These are phyloP conservation scores for Kwoniella botswanensis DNA, from an alignment of 768 basidiomycete genomes.

Conservation along the genomic window DNA sequence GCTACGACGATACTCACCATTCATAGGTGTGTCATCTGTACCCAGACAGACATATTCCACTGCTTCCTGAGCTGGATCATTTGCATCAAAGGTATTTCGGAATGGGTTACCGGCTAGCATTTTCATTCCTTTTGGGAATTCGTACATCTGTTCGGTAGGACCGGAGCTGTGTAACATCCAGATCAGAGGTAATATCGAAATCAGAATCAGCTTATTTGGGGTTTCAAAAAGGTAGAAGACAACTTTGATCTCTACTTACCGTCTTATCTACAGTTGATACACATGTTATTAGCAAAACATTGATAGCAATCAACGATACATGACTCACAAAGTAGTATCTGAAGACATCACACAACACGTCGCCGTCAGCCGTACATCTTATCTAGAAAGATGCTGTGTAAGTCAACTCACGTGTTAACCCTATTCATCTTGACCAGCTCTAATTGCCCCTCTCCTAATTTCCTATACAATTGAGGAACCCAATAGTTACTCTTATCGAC, in stretches of 20 bases:
- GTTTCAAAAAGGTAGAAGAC: too few relatives aligned
- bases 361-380: background rate
- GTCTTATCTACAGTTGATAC: slow-evolving; percentile 13
- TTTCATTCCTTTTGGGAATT: slow-evolving; percentile 45
- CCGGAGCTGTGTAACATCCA: slow-evolving; percentile 12
- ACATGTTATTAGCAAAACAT: background rate
- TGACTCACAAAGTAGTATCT: slow-evolving; percentile 24
- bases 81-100: slow-evolving; percentile 24
- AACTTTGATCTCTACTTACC: slow-evolving; percentile 3
- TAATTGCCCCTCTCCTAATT: slow-evolving; percentile 45
- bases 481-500: slow-evolving; percentile 59
- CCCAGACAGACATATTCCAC: slow-evolving; percentile 38
- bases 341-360: background rate
- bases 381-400: slow-evolving; percentile 6
- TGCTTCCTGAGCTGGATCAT: slow-evolving; percentile 28
- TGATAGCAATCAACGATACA: background rate
- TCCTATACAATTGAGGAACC: slow-evolving; percentile 53
- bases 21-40: slow-evolving; percentile 11
- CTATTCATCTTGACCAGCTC: slow-evolving; percentile 20
- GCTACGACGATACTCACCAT: slow-evolving; percentile 10
- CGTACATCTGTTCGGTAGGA: slow-evolving; percentile 32
- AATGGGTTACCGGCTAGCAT: slow-evolving; percentile 44
- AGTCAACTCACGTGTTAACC: slow-evolving; percentile 23
- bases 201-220: too few relatives aligned
- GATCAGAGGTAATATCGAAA: too few relatives aligned